A percentile compares a stretch with the other conserved stretches of the same genome.
Conservation (phyloP, 2,329 filamentous ascomycete species). For the Claviceps sp. region DNA sequence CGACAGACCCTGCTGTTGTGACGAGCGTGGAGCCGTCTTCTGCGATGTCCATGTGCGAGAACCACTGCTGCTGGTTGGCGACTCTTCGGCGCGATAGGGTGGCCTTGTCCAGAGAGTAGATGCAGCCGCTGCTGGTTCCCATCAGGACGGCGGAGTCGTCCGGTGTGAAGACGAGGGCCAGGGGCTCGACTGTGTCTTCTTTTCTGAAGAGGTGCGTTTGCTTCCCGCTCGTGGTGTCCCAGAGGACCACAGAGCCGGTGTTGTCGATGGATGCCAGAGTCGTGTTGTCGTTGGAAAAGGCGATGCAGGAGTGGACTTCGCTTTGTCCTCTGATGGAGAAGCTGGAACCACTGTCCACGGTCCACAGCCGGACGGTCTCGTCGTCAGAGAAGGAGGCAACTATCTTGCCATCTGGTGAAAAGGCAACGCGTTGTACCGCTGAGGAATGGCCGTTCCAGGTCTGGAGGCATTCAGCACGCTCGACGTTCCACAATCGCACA, state of each 20-base stretch:
- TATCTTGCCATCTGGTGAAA: conserved; percentile 9
- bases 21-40: conserved; percentile 4
- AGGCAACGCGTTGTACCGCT: conserved; percentile 6
- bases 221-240: conserved; percentile 6
- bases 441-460: conserved; percentile 10
- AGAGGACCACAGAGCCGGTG: conserved; percentile 8
- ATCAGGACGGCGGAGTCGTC: conserved; percentile 4
- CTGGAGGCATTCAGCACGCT: conserved; percentile 5
- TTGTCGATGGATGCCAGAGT: conserved; percentile 7
- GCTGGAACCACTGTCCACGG: conserved; percentile 3
- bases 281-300: conserved; percentile 9
- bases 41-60: conserved; percentile 5
- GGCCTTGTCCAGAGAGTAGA: conserved; percentile 5
- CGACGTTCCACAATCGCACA: conserved; percentile 5
- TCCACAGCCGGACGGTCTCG: conserved; percentile 9
- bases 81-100: conserved; percentile 3
- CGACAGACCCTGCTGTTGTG: conserved; percentile 6
- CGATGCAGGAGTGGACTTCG: conserved; percentile 5
- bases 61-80: conserved; percentile 5
- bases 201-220: conserved; percentile 2
- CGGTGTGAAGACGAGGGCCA: conserved; percentile 3
- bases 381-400: conserved; percentile 11
- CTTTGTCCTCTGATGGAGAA: conserved; percentile 10
- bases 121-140: conserved; percentile 4
- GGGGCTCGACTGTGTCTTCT: conserved; percentile 1